Evolutionary conservation across 345 rosid species (phyloP).

Genomic region (Psidium guajava): DNA sequence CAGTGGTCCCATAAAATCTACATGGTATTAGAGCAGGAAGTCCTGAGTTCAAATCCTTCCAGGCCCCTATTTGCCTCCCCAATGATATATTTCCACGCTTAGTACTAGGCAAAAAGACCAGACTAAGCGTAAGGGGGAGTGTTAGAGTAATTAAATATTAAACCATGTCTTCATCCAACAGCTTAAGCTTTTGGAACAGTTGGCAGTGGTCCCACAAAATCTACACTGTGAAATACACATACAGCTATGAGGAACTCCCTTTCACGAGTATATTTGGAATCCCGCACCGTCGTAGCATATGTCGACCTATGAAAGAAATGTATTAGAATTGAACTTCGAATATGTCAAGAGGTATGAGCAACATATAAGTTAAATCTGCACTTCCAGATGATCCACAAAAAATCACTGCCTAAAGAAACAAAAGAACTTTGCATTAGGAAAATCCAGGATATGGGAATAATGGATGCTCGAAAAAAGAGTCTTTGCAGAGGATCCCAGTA

Average conservation of each 20-base stretch:
- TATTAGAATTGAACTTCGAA: background rate
- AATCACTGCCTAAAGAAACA: background rate
- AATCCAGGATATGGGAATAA: background rate
- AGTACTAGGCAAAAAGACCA: too few relatives aligned
- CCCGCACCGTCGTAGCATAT: conserved; percentile 86
- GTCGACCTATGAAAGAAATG: conserved; percentile 52
- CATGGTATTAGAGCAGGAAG: too few relatives aligned
- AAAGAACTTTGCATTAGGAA: background rate
- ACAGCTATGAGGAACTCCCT: conserved; percentile 95
- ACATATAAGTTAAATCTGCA: background rate
- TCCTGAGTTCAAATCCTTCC: too few relatives aligned
- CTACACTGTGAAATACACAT: conserved; percentile 24
- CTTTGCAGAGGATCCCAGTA: background rate
- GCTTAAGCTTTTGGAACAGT: too few relatives aligned
- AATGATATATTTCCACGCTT: too few relatives aligned
- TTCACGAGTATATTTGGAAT: conserved; percentile 82
- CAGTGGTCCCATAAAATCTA: too few relatives aligned
- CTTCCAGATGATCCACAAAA: background rate
- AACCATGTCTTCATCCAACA: too few relatives aligned
- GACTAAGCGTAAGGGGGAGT: too few relatives aligned
- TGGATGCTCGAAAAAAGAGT: background rate
- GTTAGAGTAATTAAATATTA: too few relatives aligned
- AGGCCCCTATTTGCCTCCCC: too few relatives aligned
- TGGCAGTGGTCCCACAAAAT: too few relatives aligned
- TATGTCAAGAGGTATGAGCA: background rate